Conservation (phyloP, 2,329 filamentous ascomycete genomes). For the Diaporthe velutina region DNA sequence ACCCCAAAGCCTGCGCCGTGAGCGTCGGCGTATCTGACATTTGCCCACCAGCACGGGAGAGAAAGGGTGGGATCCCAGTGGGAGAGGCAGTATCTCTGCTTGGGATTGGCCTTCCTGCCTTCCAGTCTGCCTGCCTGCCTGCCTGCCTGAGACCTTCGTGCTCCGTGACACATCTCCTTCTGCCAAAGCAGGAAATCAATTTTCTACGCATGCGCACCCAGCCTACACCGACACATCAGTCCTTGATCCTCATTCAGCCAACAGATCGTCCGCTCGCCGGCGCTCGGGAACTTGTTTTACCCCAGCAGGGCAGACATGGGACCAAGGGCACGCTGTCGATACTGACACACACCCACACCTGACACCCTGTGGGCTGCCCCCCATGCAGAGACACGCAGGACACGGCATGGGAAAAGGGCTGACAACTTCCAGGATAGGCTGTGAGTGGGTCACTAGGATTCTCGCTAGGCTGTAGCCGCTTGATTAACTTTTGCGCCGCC, state of each 20-base stretch:
- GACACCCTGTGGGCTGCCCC: background rate
- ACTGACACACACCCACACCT: constrained; percentile 25
- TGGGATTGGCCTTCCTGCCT: background rate
- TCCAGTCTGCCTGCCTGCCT: constrained; percentile 5
- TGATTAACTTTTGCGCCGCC: constrained; percentile 27
- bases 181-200: constrained; percentile 1
- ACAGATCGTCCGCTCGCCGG: background rate
- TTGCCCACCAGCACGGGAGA: constrained; percentile 10
- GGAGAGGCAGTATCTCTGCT: background rate
- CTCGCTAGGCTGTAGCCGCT: constrained; percentile 36
- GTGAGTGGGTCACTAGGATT: constrained; percentile 30
- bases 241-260: constrained; percentile 3
- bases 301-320: constrained; percentile 8
- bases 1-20: constrained; percentile 27
- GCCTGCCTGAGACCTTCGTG: constrained; percentile 31
- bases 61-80: background rate
- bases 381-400: constrained; percentile 29
- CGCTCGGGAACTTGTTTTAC: constrained; percentile 28
- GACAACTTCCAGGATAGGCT: constrained; percentile 30
- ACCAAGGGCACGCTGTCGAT: constrained; percentile 22
- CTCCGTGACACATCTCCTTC: constrained; percentile 28
- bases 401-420: constrained; percentile 28
- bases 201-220: background rate
- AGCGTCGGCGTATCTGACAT: constrained; percentile 29
- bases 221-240: constrained; percentile 24